Percentiles rank a stretch among this genome's conserved stretches.
Conservation (phyloP, 2,329 filamentous ascomycete species). For the Penicillium concentricum region DNA sequence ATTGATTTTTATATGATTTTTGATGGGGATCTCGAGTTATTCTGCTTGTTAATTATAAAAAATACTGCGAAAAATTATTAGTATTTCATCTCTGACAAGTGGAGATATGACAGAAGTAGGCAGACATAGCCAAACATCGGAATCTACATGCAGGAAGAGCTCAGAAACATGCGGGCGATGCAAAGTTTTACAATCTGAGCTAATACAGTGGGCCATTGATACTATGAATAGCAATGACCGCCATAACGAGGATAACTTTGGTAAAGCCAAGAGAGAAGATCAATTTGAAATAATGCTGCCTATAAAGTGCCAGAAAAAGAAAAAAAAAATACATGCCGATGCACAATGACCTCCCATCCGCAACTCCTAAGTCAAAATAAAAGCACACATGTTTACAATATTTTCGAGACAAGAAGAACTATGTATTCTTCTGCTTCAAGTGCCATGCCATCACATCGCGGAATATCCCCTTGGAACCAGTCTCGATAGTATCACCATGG, state of each 20-base stretch:
- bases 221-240: conserved; percentile 1
- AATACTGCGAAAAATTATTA: background rate
- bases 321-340: background rate
- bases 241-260: background rate
- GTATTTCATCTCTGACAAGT: background rate
- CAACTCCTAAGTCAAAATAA: background rate
- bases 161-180: background rate
- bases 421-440: conserved; percentile 47
- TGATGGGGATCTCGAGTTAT: no score
- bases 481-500: conserved; percentile 86
- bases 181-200: background rate
- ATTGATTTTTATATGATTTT: background rate
- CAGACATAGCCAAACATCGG: background rate
- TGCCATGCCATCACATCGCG: conserved; percentile 82
- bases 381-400: background rate
- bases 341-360: background rate
- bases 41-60: background rate
- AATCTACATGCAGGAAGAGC: background rate
- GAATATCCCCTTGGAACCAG: conserved; percentile 71
- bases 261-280: background rate
- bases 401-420: background rate
- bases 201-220: background rate
- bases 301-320: background rate
- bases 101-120: background rate
- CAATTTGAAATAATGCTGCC: conserved; percentile 3